A percentile compares a stretch with the other conserved stretches of the same genome.
Evolutionary conservation across 441 rosid genomes (phyloP).

Genomic region (Arabidopsis lyrata): DNA sequence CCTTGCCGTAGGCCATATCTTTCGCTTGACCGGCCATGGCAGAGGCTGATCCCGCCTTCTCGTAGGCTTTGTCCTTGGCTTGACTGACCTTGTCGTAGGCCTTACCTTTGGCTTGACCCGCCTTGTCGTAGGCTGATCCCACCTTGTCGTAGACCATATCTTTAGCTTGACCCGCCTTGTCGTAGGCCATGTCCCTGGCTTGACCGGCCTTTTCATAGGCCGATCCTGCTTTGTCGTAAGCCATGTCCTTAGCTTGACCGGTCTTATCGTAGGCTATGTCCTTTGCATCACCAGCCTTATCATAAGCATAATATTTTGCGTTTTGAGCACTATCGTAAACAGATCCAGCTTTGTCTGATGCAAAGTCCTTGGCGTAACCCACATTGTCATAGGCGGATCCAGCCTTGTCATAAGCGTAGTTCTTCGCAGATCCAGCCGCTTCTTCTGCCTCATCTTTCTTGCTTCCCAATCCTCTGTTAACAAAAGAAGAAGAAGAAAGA

Average conservation of each 20-base stretch:
- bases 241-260: slow-evolving; percentile 14
- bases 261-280: slow-evolving; percentile 45
- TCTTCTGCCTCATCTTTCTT: slow-evolving; percentile 46
- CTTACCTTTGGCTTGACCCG: slow-evolving; percentile 13
- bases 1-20: slow-evolving; percentile 44
- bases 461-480: slow-evolving; percentile 46
- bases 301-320: slow-evolving; percentile 32
- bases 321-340: slow-evolving; percentile 26
- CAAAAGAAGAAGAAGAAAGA: neutral
- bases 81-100: slow-evolving; percentile 22
- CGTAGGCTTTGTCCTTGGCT: slow-evolving; percentile 6
- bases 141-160: slow-evolving; percentile 23
- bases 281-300: slow-evolving; percentile 33
- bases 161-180: slow-evolving; percentile 33
- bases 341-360: slow-evolving; percentile 40
- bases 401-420: slow-evolving; percentile 48
- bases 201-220: slow-evolving; percentile 15
- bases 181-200: slow-evolving; percentile 31
- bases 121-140: slow-evolving; percentile 36
- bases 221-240: neutral
- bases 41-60: neutral
- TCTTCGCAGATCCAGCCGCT: slow-evolving; percentile 38
- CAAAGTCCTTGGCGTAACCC: slow-evolving; percentile 42
- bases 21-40: slow-evolving; percentile 35
- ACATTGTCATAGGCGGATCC: slow-evolving; percentile 41